Evolutionary conservation across 441 rosid genomes (phyloP).

Genomic region (Erysimum pusillum): DNA sequence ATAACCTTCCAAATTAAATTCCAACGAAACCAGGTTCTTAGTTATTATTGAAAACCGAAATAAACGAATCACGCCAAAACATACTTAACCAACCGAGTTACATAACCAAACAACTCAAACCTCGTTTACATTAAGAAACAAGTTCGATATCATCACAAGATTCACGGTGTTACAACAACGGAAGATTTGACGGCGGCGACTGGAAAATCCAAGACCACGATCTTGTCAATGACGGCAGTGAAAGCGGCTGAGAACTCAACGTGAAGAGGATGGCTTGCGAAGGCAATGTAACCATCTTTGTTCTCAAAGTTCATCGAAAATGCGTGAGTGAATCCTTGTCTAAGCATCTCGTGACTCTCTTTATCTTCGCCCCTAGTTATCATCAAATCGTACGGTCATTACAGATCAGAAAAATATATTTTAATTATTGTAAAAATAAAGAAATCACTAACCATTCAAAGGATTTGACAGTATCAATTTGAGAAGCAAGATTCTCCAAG

Average conservation of each 20-base stretch:
- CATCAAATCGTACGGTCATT: conserved; percentile 32
- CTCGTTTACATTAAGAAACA: conserved; percentile 27
- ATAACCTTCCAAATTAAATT: conserved; percentile 9
- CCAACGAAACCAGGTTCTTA: conserved; percentile 27
- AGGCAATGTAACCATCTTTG: conserved; percentile 75
- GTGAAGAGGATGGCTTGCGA: conserved; percentile 73
- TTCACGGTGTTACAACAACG: conserved; percentile 30
- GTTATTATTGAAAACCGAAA: conserved; percentile 4
- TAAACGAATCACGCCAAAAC: conserved; percentile 26
- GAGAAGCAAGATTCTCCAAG: conserved; percentile 78
- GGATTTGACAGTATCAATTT: conserved; percentile 82
- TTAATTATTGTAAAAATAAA: neutral
- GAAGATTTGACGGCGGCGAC: conserved; percentile 41
- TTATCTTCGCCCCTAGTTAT: conserved; percentile 77
- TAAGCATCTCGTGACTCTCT: conserved; percentile 86
- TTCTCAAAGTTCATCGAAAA: conserved; percentile 78
- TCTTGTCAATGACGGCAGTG: conserved; percentile 76
- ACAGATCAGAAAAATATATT: neutral
- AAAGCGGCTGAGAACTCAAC: conserved; percentile 74
- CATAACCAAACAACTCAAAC: conserved; percentile 30
- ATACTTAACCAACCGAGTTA: conserved; percentile 38
- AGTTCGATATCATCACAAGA: conserved; percentile 3
- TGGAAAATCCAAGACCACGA: conserved; percentile 76
- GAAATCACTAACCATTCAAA: conserved; percentile 68
- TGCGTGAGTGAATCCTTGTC: conserved; percentile 88